Evolutionary conservation across 768 basidiomycete species (phyloP), one percentile per base, ranked within the genome.

Genomic region (Lyophyllum atratum): DNA sequence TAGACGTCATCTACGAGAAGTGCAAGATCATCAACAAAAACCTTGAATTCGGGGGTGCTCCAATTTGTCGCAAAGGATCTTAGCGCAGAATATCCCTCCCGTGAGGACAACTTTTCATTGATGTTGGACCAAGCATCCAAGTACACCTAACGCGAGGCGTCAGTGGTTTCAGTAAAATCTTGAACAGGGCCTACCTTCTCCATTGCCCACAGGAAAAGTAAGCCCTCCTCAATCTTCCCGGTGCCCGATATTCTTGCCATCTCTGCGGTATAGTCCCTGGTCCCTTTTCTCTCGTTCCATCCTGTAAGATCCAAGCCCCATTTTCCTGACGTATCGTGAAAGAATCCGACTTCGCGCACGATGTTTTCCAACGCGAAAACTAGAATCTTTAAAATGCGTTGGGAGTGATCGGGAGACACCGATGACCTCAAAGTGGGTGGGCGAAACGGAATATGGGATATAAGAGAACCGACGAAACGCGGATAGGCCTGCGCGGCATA

Each of bases 161-260:
- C 39, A 40, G 39, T n/a, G 11, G 5, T n/a, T 19, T n/a, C 17
- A 19, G 39, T 19, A n/a, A 19, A 9, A n/a, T n/a, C 17, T 19
- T 19, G 19, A 15, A 58, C n/a, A 54, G 21, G 11, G 14, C 6
- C 14, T 51, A 89, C 89, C 74, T 82, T 79, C 67, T 91, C 90
- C 89, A 91, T 91, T 0, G 86, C 86, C 89, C 89, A 91, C 14
- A 92, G 70, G 59, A 92, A 85, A 1, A 91, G 74, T 21, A 92
- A 70, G 0, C 85, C 86, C 40, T 92, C 89, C 48, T 82, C 79
- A 19, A 89, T 60, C 0, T 71, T 74, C 3, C 76, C 80, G 15
- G 70, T 63, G 5, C 74, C 70, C 3, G 77, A 76, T 2, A 85
- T 71, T 6, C 84, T 76, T 2, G 77, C 77, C 84, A 92, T 86